Evolutionary conservation across 2,329 filamentous ascomycete species (phyloP).

Genomic region (Fusarium coicis): DNA sequence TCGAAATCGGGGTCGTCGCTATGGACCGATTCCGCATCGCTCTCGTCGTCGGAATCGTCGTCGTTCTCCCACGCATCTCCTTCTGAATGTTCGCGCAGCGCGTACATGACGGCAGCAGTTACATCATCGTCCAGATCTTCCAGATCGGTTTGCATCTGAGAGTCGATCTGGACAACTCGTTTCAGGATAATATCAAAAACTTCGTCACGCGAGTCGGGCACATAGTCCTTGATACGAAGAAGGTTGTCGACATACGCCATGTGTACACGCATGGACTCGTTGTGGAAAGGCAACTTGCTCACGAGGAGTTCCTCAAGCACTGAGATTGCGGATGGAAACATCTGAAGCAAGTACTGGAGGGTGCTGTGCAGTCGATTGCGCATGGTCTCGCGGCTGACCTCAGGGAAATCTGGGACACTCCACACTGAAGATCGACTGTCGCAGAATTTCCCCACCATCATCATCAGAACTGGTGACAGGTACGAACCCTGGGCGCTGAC

Average conservation of each 20-base stretch:
- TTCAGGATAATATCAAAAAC: conserved; percentile 86
- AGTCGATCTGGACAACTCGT: conserved; percentile 91
- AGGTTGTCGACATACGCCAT: conserved; percentile 90
- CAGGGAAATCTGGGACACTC: conserved; percentile 63
- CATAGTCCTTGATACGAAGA: conserved; percentile 79
- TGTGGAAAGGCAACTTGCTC: conserved; percentile 78
- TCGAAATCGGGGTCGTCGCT: conserved; percentile 76
- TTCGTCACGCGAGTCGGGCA: conserved; percentile 80
- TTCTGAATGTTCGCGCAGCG: conserved; percentile 47
- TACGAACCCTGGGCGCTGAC: conserved; percentile 86
- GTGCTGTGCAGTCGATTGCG: conserved; percentile 80
- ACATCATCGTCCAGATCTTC: conserved; percentile 93
- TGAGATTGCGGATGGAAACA: conserved; percentile 82
- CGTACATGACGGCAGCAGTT: conserved; percentile 76
- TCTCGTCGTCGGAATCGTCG: conserved; percentile 63
- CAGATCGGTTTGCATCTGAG: conserved; percentile 92
- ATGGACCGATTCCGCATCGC: conserved; percentile 76
- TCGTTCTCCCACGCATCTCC: conserved; percentile 60
- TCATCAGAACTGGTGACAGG: conserved; percentile 77
- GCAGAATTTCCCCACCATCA: conserved; percentile 83
- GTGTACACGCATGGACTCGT: conserved; percentile 81
- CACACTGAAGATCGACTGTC: conserved; percentile 59
- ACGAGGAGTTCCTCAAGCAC: conserved; percentile 75
- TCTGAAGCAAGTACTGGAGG: conserved; percentile 78
- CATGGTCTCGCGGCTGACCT: conserved; percentile 72